Conservation (phyloP, 345 rosid species). For the Aurinia saxatilis region DNA sequence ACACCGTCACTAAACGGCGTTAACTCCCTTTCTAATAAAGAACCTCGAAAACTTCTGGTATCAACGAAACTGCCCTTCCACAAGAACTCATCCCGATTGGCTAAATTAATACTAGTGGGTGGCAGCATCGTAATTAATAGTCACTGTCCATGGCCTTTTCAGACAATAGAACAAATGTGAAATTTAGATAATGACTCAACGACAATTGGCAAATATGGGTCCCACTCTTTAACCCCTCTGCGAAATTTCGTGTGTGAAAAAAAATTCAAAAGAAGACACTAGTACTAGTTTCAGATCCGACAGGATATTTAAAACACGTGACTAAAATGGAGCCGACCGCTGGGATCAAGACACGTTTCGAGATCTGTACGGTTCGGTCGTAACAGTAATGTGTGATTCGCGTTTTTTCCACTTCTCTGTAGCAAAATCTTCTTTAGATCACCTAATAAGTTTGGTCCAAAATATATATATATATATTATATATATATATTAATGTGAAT, state of each 20-base stretch:
- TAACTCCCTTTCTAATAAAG: neutral
- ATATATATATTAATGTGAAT: neutral
- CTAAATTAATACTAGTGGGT: too few relatives aligned
- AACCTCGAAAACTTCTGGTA: neutral
- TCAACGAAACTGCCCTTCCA: neutral
- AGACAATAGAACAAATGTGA: neutral
- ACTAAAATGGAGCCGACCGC: neutral
- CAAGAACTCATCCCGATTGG: neutral
- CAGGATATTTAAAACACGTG: constrained; percentile 16
- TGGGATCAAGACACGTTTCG: constrained; percentile 19
- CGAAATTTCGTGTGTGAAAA: neutral
- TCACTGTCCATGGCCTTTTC: neutral
- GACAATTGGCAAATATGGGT: neutral
- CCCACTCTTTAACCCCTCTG: neutral
- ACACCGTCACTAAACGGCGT: constrained; percentile 9
- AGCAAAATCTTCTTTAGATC: neutral
- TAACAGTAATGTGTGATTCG: constrained; percentile 9
- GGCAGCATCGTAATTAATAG: neutral
- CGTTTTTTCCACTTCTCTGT: constrained; percentile 16
- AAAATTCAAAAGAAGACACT: neutral
- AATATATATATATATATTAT: too few relatives aligned
- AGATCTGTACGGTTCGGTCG: constrained; percentile 2
- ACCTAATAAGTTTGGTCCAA: constrained; percentile 17
- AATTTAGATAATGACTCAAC: neutral
- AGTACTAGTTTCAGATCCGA: constrained; percentile 3